Conservation (phyloP, 495 filamentous ascomycete species). For the Aspergillus egyptiacus region DNA sequence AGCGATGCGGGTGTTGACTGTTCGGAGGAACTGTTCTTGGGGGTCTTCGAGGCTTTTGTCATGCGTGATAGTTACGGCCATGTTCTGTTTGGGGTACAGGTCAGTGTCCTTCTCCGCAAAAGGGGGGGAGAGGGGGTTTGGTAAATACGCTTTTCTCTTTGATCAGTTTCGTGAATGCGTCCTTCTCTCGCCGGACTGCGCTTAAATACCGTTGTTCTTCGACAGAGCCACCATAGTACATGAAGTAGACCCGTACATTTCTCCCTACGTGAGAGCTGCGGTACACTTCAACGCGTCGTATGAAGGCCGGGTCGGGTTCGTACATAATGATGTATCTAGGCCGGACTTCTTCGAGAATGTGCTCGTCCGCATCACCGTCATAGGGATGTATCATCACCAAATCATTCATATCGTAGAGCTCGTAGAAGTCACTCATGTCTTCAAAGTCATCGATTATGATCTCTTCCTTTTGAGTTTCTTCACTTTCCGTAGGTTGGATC, state of each 20-base stretch:
- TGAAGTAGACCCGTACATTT: slow-evolving; percentile 87
- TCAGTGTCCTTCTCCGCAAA: slow-evolving; percentile 12
- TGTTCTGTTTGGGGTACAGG: slow-evolving; percentile 42
- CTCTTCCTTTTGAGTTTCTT: slow-evolving; percentile 63
- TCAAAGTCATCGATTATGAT: slow-evolving; percentile 76
- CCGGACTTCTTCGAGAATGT: slow-evolving; percentile 85
- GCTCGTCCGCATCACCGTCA: slow-evolving; percentile 92
- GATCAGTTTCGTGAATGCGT: slow-evolving; percentile 88
- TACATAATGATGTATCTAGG: slow-evolving; percentile 98
- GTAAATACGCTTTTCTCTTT: slow-evolving; percentile 76
- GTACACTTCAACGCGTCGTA: slow-evolving; percentile 91
- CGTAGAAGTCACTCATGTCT: slow-evolving; percentile 85
- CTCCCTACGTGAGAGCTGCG: slow-evolving; percentile 86
- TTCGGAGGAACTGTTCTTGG: slow-evolving; percentile 88
- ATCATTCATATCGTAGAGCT: slow-evolving; percentile 88
- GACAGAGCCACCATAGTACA: slow-evolving; percentile 91
- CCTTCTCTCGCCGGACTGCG: slow-evolving; percentile 84
- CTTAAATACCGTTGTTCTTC: slow-evolving; percentile 95
- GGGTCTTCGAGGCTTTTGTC: slow-evolving; percentile 74
- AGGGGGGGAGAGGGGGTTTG: background rate
- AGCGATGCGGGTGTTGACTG: slow-evolving; percentile 93
- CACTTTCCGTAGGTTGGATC: slow-evolving; percentile 59
- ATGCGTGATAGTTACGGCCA: slow-evolving; percentile 77
- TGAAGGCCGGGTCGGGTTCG: slow-evolving; percentile 92
- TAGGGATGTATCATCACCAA: slow-evolving; percentile 88